Conservation (phyloP, 768 basidiomycete species). For the Russula sp. region DNA sequence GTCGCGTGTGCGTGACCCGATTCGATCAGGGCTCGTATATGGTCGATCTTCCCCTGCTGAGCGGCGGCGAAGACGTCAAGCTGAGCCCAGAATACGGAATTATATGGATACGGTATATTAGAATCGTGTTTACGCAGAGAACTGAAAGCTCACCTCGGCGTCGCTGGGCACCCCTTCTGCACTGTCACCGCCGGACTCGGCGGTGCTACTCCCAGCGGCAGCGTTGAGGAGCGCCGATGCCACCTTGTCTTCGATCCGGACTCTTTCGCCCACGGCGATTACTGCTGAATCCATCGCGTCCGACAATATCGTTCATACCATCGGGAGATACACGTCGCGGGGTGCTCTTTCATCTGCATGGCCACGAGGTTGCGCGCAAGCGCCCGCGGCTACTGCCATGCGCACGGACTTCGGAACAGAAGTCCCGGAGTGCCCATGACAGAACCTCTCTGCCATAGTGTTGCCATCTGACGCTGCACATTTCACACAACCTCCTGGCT, state of each 20-base stretch:
- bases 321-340: neutral
- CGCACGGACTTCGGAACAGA: too few species aligned
- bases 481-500: too few species aligned
- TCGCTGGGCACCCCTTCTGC: neutral
- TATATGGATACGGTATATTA: neutral
- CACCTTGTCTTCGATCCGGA: neutral
- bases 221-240: neutral
- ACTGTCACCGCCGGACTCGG: neutral
- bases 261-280: neutral
- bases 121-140: neutral
- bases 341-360: too few species aligned
- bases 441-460: too few species aligned
- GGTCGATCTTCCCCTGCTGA: constrained; percentile 71
- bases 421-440: too few species aligned
- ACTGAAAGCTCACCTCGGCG: neutral
- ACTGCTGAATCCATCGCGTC: neutral
- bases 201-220: neutral
- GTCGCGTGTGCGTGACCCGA: constrained; percentile 62
- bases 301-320: neutral
- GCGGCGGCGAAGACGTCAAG: constrained; percentile 74
- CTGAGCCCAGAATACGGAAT: constrained; percentile 29
- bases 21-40: constrained; percentile 58
- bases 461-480: too few species aligned
- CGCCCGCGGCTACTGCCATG: too few species aligned
- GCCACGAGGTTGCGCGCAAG: too few species aligned